These are phyloP conservation scores for Apostasia shenzhenica DNA, from an alignment of 106 monocot species.

Conservation along the genomic window DNA sequence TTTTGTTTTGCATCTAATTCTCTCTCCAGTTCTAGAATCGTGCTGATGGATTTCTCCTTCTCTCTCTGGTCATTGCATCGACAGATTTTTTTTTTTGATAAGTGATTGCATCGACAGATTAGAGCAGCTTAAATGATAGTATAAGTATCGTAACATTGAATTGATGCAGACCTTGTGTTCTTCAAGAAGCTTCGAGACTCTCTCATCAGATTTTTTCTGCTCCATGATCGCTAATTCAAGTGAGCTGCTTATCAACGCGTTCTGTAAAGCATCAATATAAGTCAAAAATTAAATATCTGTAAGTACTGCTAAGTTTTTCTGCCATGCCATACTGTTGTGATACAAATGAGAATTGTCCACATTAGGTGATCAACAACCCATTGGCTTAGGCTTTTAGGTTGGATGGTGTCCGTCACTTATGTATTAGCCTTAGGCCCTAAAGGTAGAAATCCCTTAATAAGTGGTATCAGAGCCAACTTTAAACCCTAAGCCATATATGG, in stretches of 20 bases:
- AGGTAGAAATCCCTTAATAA: too few species aligned
- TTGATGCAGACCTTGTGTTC: conserved; percentile 53
- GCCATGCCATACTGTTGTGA: too few species aligned
- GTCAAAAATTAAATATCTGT: background rate
- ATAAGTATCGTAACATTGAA: background rate
- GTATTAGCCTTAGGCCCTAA: too few species aligned
- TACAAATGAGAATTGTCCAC: too few species aligned
- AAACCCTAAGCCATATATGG: too few species aligned
- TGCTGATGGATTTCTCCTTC: conserved; percentile 56
- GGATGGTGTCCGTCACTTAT: too few species aligned
- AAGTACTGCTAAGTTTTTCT: background rate
- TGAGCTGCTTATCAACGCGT: conserved; percentile 42
- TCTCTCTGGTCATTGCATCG: conserved; percentile 43
- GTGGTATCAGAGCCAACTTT: too few species aligned
- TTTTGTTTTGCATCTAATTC: conserved; percentile 77
- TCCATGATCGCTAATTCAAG: conserved; percentile 51
- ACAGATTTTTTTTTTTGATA: background rate
- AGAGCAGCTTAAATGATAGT: background rate
- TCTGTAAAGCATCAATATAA: conserved; percentile 18
- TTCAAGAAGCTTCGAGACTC: conserved; percentile 48
- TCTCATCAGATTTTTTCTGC: conserved; percentile 49
- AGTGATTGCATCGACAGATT: conserved; percentile 6
- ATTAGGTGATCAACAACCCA: too few species aligned
- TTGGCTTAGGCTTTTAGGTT: too few species aligned
- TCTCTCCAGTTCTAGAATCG: conserved; percentile 57